Percentiles rank a stretch among this genome's conserved stretches.
These are phyloP conservation scores for Astrothelium subdiscretum DNA, from an alignment of 495 filamentous ascomycete species.

Conservation along the genomic window DNA sequence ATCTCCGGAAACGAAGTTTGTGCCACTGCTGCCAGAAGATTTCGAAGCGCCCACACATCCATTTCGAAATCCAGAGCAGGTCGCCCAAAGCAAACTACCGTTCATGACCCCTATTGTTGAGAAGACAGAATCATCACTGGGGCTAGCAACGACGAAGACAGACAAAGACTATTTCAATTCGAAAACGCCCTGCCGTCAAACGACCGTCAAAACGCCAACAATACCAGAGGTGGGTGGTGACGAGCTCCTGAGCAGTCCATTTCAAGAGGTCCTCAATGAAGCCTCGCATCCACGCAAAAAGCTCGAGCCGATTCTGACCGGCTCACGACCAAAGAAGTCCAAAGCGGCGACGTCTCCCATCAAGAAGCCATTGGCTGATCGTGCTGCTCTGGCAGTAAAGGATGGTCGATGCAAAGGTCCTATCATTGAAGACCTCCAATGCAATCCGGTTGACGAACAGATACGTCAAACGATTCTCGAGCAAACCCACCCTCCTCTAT, in stretches of 20 bases:
- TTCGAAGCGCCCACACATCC: slow-evolving; percentile 63
- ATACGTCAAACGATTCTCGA: slow-evolving; percentile 64
- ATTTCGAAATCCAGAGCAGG: slow-evolving; percentile 62
- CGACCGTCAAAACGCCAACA: slow-evolving; percentile 29
- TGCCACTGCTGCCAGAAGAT: slow-evolving; percentile 71
- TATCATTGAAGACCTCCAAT: slow-evolving; percentile 69
- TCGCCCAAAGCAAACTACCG: slow-evolving; percentile 76
- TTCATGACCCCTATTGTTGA: slow-evolving; percentile 99
- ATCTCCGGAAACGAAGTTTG: slow-evolving; percentile 37
- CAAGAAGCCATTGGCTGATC: slow-evolving; percentile 13
- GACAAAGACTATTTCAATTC: slow-evolving; percentile 44
- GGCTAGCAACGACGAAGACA: slow-evolving; percentile 41
- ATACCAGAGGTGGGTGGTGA: slow-evolving; percentile 36
- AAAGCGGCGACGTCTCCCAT: slow-evolving; percentile 16
- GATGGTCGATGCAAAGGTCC: slow-evolving; percentile 39
- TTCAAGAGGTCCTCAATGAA: slow-evolving; percentile 45
- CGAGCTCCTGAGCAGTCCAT: slow-evolving; percentile 56
- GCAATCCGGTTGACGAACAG: slow-evolving; percentile 72
- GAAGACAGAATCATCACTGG: slow-evolving; percentile 76
- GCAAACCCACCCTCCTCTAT: slow-evolving; percentile 56
- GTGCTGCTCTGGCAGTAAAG: slow-evolving; percentile 11
- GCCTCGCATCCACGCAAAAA: not conserved
- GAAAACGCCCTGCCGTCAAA: slow-evolving; percentile 62
- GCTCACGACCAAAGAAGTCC: not conserved
- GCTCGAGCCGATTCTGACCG: not conserved